Percentiles rank a stretch among this genome's conserved stretches.
Conservation (phyloP, 2,329 filamentous ascomycete genomes). For the Talaromyces marneffei region DNA sequence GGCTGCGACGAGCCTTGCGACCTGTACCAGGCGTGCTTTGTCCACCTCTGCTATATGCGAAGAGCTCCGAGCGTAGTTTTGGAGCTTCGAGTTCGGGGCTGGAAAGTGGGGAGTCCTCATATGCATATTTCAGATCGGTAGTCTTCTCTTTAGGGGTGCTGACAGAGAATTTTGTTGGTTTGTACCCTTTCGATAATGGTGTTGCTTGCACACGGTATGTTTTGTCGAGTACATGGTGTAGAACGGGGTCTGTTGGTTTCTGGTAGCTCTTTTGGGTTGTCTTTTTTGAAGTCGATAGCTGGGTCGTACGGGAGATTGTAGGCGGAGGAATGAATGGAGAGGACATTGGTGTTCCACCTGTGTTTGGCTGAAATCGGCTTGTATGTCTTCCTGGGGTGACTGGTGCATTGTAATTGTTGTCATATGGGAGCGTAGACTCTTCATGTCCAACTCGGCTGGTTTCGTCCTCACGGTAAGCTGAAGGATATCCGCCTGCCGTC, state of each 20-base stretch:
- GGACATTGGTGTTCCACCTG: slow-evolving; percentile 58
- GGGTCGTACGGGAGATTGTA: slow-evolving; percentile 24
- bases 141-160: slow-evolving; percentile 25
- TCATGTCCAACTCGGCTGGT: slow-evolving; percentile 35
- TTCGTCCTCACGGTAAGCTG: slow-evolving; percentile 51
- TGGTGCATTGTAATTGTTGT: slow-evolving; percentile 19
- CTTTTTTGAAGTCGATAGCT: slow-evolving; percentile 31
- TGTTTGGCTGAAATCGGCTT: slow-evolving; percentile 37
- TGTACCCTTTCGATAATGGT: slow-evolving; percentile 57
- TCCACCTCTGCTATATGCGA: slow-evolving; percentile 81
- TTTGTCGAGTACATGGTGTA: slow-evolving; percentile 91
- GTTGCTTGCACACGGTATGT: slow-evolving; percentile 92
- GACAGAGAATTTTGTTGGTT: slow-evolving; percentile 26
- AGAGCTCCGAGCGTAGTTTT: slow-evolving; percentile 76
- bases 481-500: slow-evolving; percentile 38
- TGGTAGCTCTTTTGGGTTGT: slow-evolving; percentile 26
- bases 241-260: slow-evolving; percentile 60
- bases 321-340: slow-evolving; percentile 53
- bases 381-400: slow-evolving; percentile 31
- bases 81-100: slow-evolving; percentile 76
- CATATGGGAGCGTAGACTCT: slow-evolving; percentile 31
- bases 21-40: slow-evolving; percentile 52
- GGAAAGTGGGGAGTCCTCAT: slow-evolving; percentile 54
- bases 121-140: slow-evolving; percentile 22
- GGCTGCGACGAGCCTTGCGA: slow-evolving; percentile 24